A percentile compares a stretch with the other conserved stretches of the same genome.
Conservation (phyloP, 441 rosid species). For the Syzygium syzygioides region DNA sequence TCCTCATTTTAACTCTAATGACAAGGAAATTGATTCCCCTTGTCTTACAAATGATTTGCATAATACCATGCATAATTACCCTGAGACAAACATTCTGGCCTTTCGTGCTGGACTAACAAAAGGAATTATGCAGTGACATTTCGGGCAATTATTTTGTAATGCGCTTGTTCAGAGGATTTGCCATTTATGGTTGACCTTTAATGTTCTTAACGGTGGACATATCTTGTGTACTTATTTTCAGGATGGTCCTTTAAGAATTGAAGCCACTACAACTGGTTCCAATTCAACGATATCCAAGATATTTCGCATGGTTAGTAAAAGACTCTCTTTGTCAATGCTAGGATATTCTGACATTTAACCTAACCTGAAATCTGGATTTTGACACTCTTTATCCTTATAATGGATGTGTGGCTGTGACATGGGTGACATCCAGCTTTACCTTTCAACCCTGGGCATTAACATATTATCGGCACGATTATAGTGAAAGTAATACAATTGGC, state of each 20-base stretch:
- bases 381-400: neutral
- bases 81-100: neutral
- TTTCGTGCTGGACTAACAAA: neutral
- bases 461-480: neutral
- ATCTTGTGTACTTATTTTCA: slow-evolving; percentile 28
- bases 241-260: slow-evolving; percentile 94
- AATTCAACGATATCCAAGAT: slow-evolving; percentile 89
- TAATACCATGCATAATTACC: neutral
- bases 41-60: neutral
- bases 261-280: slow-evolving; percentile 81
- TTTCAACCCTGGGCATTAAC: neutral
- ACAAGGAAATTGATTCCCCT: neutral
- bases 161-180: neutral
- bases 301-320: slow-evolving; percentile 64
- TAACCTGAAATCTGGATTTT: neutral
- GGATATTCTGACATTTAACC: neutral
- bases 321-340: neutral
- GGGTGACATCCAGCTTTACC: neutral
- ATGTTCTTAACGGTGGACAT: neutral
- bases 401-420: neutral
- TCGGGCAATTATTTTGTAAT: neutral
- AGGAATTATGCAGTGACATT: neutral
- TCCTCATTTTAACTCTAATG: neutral
- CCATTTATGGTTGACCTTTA: neutral
- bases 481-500: neutral